A percentile compares a stretch with the other conserved stretches of the same genome.
Evolutionary conservation across 331 rosid genomes (phyloP).

Genomic region (Stylosanthes scabra): DNA sequence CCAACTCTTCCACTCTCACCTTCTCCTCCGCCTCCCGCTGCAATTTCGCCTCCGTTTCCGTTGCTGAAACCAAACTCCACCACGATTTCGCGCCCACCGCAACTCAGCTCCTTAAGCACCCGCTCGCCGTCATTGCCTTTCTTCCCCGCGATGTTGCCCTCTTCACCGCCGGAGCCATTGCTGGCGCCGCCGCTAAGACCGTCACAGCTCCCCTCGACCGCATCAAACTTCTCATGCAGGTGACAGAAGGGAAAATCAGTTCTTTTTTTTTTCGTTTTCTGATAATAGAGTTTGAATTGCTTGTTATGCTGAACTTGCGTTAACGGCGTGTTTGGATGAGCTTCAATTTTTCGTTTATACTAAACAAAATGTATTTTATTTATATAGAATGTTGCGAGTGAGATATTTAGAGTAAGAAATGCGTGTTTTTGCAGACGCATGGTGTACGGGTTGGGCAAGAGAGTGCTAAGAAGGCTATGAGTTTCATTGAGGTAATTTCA

Average conservation of each 20-base stretch:
- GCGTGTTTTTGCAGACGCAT: constrained; percentile 70
- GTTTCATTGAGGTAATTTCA: constrained; percentile 81
- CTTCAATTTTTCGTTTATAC: neutral
- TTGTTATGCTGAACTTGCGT: neutral
- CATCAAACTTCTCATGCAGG: constrained; percentile 99
- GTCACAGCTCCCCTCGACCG: constrained; percentile 98
- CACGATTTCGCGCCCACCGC: constrained; percentile 64
- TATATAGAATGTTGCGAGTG: neutral
- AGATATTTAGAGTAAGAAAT: neutral
- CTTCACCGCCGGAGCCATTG: constrained; percentile 86
- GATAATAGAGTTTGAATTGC: neutral
- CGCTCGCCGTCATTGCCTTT: constrained; percentile 61
- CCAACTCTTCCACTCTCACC: constrained; percentile 12
- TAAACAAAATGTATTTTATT: neutral
- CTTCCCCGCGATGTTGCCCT: constrained; percentile 76
- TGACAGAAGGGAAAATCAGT: neutral
- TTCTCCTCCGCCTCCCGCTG: constrained; percentile 10
- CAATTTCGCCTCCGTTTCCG: constrained; percentile 73
- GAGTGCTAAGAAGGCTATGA: constrained; percentile 77
- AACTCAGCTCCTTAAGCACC: constrained; percentile 82
- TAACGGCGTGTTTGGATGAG: too few relatives aligned
- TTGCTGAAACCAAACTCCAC: constrained; percentile 49
- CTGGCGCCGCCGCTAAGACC: constrained; percentile 90
- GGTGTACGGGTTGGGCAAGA: constrained; percentile 87
- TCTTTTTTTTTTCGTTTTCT: neutral